Percentiles rank a stretch among this genome's conserved stretches.
Evolutionary conservation across 2,329 filamentous ascomycete genomes (phyloP).

Genomic region (Apiospora marii): DNA sequence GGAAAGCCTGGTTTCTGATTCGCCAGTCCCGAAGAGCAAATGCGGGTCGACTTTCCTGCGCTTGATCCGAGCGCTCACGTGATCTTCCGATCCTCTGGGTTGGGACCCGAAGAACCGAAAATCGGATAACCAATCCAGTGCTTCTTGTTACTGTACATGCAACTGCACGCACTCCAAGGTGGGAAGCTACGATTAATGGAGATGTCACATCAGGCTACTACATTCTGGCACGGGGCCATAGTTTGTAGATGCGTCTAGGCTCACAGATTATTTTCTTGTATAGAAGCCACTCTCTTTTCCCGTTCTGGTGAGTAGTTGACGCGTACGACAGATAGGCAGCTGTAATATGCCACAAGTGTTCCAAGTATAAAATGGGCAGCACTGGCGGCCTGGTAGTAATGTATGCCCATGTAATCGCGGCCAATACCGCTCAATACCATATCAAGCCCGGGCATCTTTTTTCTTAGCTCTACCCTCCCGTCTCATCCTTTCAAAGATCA

Average conservation of each 20-base stretch:
- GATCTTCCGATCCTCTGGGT: constrained; percentile 6
- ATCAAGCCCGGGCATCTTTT: neutral
- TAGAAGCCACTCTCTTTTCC: neutral
- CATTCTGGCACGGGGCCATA: neutral
- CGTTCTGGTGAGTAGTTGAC: neutral
- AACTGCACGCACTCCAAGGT: neutral
- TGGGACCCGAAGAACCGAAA: constrained; percentile 15
- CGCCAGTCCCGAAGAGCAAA: neutral
- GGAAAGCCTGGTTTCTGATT: constrained; percentile 24
- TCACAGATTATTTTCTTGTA: neutral
- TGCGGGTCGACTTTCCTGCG: neutral
- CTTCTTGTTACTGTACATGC: constrained; percentile 24
- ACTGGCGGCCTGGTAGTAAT: too few relatives aligned
- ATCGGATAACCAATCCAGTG: constrained; percentile 1
- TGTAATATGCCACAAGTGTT: neutral
- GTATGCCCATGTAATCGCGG: neutral
- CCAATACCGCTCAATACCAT: neutral
- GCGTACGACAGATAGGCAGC: neutral
- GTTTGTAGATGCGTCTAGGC: neutral
- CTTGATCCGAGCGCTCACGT: constrained; percentile 17
- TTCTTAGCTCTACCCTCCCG: neutral
- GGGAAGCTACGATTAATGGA: neutral
- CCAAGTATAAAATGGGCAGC: neutral
- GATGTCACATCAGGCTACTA: neutral
- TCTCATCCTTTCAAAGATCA: neutral